A percentile compares a stretch with the other conserved stretches of the same genome.
phyloP scores from a whole-genome alignment of 345 rosid genomes.

The Arabidopsis arenosa region DNA sequence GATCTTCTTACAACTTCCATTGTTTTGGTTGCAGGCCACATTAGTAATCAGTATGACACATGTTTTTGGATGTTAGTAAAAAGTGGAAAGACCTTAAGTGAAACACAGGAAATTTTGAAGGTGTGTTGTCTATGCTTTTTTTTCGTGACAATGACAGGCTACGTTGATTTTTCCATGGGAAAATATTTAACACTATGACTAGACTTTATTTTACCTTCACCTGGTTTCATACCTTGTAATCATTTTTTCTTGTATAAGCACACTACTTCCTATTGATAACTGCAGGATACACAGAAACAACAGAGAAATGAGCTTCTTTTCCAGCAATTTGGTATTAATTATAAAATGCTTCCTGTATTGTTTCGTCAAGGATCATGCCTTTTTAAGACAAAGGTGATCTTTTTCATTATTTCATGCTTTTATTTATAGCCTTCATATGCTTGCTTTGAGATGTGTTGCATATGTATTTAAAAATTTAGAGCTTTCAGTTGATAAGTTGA shows the following conservation, averaged over 20 bases:
- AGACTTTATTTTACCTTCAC: neutral
- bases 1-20: neutral
- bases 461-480: neutral
- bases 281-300: constrained; percentile 74
- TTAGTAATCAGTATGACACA: constrained; percentile 60
- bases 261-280: neutral
- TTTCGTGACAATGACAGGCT: neutral
- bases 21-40: constrained; percentile 60
- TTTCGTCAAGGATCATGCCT: constrained; percentile 87
- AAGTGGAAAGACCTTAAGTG: constrained; percentile 62
- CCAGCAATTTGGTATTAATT: constrained; percentile 75
- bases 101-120: constrained; percentile 72
- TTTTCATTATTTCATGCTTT: neutral
- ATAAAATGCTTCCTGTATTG: constrained; percentile 62
- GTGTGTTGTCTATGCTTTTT: constrained; percentile 41
- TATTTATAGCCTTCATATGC: neutral
- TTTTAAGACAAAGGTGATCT: constrained; percentile 66
- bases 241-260: constrained; percentile 2
- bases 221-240: neutral
- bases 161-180: neutral
- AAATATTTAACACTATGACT: constrained; percentile 8
- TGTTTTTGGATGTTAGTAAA: constrained; percentile 77
- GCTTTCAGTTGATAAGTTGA: neutral
- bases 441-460: constrained; percentile 8
- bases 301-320: constrained; percentile 82